phyloP scores from a whole-genome alignment of 805 yeast genomes.

The Metschnikowia cubensis region DNA sequence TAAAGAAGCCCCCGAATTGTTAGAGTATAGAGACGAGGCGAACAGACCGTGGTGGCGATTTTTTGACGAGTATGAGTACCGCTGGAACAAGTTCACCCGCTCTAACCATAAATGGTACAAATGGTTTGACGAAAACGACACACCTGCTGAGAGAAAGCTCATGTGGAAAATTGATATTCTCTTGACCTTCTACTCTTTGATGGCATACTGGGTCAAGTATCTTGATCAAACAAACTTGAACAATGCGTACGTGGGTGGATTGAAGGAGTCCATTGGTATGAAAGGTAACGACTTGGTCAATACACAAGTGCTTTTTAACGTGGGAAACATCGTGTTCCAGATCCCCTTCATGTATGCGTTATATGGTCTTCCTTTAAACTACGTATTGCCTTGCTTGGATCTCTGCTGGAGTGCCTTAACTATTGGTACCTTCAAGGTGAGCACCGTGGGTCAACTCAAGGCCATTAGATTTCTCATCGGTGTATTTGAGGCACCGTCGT shows the following conservation, averaged over 20 bases:
- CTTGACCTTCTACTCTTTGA: slow-evolving; percentile 24
- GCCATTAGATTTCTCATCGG: slow-evolving; percentile 26
- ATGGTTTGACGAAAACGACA: slow-evolving; percentile 27
- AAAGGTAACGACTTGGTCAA: slow-evolving; percentile 27
- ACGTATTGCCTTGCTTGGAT: slow-evolving; percentile 20
- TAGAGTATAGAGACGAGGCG: slow-evolving; percentile 52
- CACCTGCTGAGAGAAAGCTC: slow-evolving; percentile 27
- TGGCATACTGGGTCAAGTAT: slow-evolving; percentile 33
- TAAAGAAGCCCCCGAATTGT: background rate
- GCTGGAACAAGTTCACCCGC: slow-evolving; percentile 18
- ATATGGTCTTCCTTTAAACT: slow-evolving; percentile 22
- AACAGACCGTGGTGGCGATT: slow-evolving; percentile 47
- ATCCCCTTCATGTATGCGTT: slow-evolving; percentile 24
- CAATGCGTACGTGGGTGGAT: slow-evolving; percentile 27
- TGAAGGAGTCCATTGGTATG: slow-evolving; percentile 23
- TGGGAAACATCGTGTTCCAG: slow-evolving; percentile 25
- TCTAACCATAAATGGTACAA: slow-evolving; percentile 23
- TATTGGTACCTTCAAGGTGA: slow-evolving; percentile 19
- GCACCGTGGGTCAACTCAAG: slow-evolving; percentile 19
- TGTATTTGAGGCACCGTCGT: slow-evolving; percentile 25
- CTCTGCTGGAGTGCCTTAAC: slow-evolving; percentile 24
- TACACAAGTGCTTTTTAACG: slow-evolving; percentile 23
- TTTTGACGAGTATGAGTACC: slow-evolving; percentile 36
- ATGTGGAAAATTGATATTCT: slow-evolving; percentile 28
- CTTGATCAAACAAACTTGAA: slow-evolving; percentile 23